Base-by-base conservation (phyloP, 768 basidiomycete species). In the Hericium coralloides region DNA sequence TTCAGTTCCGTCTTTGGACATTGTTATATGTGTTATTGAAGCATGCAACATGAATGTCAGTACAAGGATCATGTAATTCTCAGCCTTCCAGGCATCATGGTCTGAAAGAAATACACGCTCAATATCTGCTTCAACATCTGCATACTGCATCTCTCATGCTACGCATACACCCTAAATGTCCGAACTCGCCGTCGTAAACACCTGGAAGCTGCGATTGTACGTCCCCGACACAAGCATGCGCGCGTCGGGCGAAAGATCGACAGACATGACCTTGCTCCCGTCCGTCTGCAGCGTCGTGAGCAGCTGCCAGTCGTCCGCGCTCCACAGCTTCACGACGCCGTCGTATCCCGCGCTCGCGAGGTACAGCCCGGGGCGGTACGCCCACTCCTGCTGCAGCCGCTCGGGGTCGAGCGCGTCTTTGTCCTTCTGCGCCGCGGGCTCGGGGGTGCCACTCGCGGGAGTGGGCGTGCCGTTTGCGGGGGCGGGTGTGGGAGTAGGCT, bases 211-310 rank as follows among this genome's bases (percentile, higher is more conserved):
- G 58, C 95, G 79, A 72, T 92, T 95, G 69, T 92, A 95, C 47
- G 92, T 94, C 38, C 94, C 94, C 5, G 88, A 89, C 4, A 86
- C 95, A 47, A 97, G 79, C 67, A 91, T 78, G 64, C 83, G 84
- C 12, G 85, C 91, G 68, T 95, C 92, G 55, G 78, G 78, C 25
- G 86, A 84, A 20, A 98, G 78, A 68, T 99, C 97, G 10, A 98
- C 94, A 7, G 90, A 92, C 97, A 98, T 99, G 59, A 98, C 95
- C 71, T 98, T 98, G n/a, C 95, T 93, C 25, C 89, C 87, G 67
- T 98, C 95, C 20, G 93, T 95, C 53, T 92, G 84, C 57, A 99
- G 76, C 47, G 89, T 89, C 60, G 86, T 81, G 53, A 97, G 78
- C 47, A 95, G 74, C 65, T 92, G 93, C 97, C 97, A 99, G 66